Evolutionary conservation across 495 filamentous ascomycete genomes (phyloP).

Genomic region (Parathielavia appendiculata): DNA sequence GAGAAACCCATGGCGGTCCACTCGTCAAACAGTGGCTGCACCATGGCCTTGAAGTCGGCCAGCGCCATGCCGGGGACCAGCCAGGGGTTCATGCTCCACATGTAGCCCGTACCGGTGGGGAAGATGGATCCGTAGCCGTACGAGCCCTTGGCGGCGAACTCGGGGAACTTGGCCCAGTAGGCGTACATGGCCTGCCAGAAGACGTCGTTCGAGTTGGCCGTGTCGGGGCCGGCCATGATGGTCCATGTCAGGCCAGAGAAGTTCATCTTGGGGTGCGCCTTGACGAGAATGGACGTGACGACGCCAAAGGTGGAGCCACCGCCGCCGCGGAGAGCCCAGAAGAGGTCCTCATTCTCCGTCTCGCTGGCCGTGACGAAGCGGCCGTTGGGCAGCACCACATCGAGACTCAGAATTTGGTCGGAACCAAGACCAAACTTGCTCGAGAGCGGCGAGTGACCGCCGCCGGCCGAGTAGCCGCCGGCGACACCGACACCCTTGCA

Average conservation of each 20-base stretch:
- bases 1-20: conserved; percentile 34
- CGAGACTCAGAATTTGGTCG: conserved; percentile 44
- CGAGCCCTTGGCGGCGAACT: conserved; percentile 42
- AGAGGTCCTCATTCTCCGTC: conserved; percentile 43
- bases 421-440: conserved; percentile 42
- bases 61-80: conserved; percentile 22
- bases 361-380: conserved; percentile 38
- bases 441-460: conserved; percentile 41
- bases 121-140: conserved; percentile 45
- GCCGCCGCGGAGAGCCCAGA: conserved; percentile 52
- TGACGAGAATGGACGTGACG: conserved; percentile 47
- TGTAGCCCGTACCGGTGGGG: conserved; percentile 14
- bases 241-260: conserved; percentile 33
- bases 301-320: conserved; percentile 49
- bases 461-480: conserved; percentile 42
- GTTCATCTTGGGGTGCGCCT: conserved; percentile 24
- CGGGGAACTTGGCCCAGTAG: conserved; percentile 41
- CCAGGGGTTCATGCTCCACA: conserved; percentile 23
- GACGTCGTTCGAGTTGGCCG: conserved; percentile 36
- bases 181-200: conserved; percentile 50
- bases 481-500: conserved; percentile 25
- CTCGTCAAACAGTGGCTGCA: conserved; percentile 37
- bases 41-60: conserved; percentile 24
- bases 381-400: conserved; percentile 45
- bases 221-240: conserved; percentile 32